Evolutionary conservation across 768 basidiomycete genomes (phyloP).

Genomic region (Wakefieldia striispora): DNA sequence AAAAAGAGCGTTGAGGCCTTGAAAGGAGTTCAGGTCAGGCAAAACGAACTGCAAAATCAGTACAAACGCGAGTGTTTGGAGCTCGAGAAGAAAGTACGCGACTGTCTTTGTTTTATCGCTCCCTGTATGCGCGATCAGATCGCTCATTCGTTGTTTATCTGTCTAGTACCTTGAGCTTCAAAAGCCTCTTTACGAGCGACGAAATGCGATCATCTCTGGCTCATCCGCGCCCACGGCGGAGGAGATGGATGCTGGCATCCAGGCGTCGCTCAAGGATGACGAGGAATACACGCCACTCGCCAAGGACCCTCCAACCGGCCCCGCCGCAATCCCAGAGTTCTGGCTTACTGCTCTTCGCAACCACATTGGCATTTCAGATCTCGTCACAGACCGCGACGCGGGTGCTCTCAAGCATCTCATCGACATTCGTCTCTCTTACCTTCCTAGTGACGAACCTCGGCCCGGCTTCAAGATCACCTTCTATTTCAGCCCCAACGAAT

Average conservation of each 20-base stretch:
- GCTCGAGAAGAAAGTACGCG: constrained; percentile 88
- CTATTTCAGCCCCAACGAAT: constrained; percentile 78
- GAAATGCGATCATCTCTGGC: constrained; percentile 81
- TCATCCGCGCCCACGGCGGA: constrained; percentile 66
- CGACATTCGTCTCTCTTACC: constrained; percentile 81
- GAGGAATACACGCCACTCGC: constrained; percentile 63
- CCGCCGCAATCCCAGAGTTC: constrained; percentile 79
- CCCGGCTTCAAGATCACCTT: constrained; percentile 94
- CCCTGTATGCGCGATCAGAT: constrained; percentile 12
- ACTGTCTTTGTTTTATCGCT: constrained; percentile 7
- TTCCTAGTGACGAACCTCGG: constrained; percentile 59
- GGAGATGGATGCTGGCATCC: constrained; percentile 81
- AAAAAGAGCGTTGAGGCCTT: constrained; percentile 86
- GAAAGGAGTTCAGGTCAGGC: constrained; percentile 91
- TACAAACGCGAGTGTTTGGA: constrained; percentile 93
- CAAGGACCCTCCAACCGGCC: constrained; percentile 44
- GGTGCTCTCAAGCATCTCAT: constrained; percentile 78
- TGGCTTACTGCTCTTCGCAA: constrained; percentile 97
- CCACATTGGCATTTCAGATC: constrained; percentile 78
- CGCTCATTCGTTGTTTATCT: constrained; percentile 5
- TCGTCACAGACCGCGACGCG: constrained; percentile 92
- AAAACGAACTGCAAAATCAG: constrained; percentile 86
- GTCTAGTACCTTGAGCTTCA: constrained; percentile 70
- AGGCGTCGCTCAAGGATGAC: constrained; percentile 72
- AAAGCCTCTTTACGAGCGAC: constrained; percentile 84